Conservation (phyloP, 805 yeast genomes). For the Gaillardinia entomophila region DNA sequence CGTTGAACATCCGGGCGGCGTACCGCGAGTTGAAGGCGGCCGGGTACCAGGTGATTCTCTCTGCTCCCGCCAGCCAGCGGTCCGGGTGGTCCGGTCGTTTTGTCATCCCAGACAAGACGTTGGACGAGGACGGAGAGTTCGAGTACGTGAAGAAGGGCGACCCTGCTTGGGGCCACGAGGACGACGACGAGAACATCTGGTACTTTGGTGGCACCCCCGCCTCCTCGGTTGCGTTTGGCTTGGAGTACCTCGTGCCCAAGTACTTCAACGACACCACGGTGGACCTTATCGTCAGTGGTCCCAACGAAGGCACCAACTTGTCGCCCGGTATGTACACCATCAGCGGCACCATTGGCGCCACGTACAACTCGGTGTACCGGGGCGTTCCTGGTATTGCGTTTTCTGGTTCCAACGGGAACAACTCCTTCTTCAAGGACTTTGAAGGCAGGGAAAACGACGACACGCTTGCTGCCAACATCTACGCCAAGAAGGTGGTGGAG, state of each 20-base stretch:
- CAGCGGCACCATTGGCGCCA: slow-evolving; percentile 51
- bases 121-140: background rate
- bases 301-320: slow-evolving; percentile 47
- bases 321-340: slow-evolving; percentile 36
- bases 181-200: slow-evolving; percentile 27
- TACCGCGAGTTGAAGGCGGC: slow-evolving; percentile 35
- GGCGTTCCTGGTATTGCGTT: slow-evolving; percentile 46
- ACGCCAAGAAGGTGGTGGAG: slow-evolving; percentile 34
- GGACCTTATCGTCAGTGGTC: slow-evolving; percentile 48
- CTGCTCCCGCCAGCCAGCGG: slow-evolving; percentile 14
- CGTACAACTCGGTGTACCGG: slow-evolving; percentile 42
- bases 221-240: slow-evolving; percentile 43
- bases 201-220: slow-evolving; percentile 55
- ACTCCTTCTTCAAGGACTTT: slow-evolving; percentile 43
- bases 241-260: slow-evolving; percentile 42
- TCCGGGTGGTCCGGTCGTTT: slow-evolving; percentile 9
- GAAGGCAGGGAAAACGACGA: slow-evolving; percentile 34
- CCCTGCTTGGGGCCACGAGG: slow-evolving; percentile 1
- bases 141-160: slow-evolving; percentile 1
- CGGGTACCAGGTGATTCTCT: slow-evolving; percentile 14
- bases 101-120: background rate
- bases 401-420: slow-evolving; percentile 46
- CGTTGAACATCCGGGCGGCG: slow-evolving; percentile 52
- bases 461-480: slow-evolving; percentile 38
- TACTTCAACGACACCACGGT: slow-evolving; percentile 37